Base-by-base conservation (phyloP, 2,329 filamentous ascomycete genomes). In the Fusarium verrucosum region DNA sequence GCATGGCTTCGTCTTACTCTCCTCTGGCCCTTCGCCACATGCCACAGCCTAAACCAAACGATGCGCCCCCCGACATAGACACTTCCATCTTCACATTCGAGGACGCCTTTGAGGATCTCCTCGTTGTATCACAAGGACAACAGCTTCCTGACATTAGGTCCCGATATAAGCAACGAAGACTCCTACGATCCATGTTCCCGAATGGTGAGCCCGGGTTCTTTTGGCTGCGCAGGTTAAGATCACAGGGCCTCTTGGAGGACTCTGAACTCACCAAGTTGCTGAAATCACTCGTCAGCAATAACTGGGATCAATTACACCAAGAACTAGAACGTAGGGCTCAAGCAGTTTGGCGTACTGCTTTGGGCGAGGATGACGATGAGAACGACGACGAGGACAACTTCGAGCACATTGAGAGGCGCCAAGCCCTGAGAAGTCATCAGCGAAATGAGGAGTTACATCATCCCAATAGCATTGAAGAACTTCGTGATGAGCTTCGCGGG, bases 101-200 rank as follows among this genome's bases (percentile, higher is more conserved):
- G 28, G 84, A 87, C 63, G 84, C 85, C 42, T 86, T 87, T 60
- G 84, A 87, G 66, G 85, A 87, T 61, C 79, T 87, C 16, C 75
- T 87, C 13, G 75, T 76, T n/a, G 78, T 79, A 17, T 79, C 78
- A n/a, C 77, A 79, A 14, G 79, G 79, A 5, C 74, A 76, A 8
- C 71, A 74, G 4, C 72, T 86, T 19, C 76, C 77, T 6, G 76
- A 81, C 19, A 78, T 83, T 20, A 62, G 66, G 13, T 70, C 67
- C 3, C 73, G 74, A 40, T 72, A 77, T 50, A 69, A 76, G 30
- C 75, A 78, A 61, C 74, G 76, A 43, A 74, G 70, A 55, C 72
- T 80, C 13, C 69, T 81, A 37, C 71, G 72, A 20, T 72, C 74
- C 10, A 77, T 80, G 71, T 81, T 76, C 50, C 77, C 79, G 10